Evolutionary conservation across 306 rosid species (phyloP).

Genomic region (Rosa lucieae): DNA sequence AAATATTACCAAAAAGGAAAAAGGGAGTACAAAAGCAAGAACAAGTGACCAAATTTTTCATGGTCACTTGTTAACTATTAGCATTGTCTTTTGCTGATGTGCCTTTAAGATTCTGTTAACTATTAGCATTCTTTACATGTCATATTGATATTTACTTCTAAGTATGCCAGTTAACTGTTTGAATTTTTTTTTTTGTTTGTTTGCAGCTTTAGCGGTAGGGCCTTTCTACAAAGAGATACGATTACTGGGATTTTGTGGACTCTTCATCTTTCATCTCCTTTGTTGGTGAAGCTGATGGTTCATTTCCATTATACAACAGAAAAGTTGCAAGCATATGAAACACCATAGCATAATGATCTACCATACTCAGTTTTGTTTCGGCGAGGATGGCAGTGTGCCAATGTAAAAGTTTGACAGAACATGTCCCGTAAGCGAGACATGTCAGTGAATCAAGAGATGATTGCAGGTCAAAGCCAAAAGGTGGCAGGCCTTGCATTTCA

Average conservation of each 20-base stretch:
- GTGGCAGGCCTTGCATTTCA: constrained; percentile 64
- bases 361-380: constrained; percentile 45
- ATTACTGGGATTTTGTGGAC: constrained; percentile 37
- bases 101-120: background rate
- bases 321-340: constrained; percentile 32
- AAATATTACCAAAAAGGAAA: background rate
- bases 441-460: constrained; percentile 32
- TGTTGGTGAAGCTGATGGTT: constrained; percentile 28
- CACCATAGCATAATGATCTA: constrained; percentile 31
- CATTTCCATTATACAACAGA: constrained; percentile 23
- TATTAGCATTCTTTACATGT: background rate
- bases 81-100: background rate
- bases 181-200: background rate
- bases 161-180: background rate
- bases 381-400: constrained; percentile 35
- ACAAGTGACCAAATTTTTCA: background rate
- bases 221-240: constrained; percentile 34
- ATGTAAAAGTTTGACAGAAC: constrained; percentile 19
- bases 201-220: constrained; percentile 55
- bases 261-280: constrained; percentile 25
- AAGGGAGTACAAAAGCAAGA: background rate
- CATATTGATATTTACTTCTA: background rate
- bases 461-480: constrained; percentile 66
- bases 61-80: background rate
- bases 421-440: constrained; percentile 19